These are phyloP conservation scores for Tulasnella sp. DNA, from an alignment of 768 basidiomycete genomes.

Conservation along the genomic window DNA sequence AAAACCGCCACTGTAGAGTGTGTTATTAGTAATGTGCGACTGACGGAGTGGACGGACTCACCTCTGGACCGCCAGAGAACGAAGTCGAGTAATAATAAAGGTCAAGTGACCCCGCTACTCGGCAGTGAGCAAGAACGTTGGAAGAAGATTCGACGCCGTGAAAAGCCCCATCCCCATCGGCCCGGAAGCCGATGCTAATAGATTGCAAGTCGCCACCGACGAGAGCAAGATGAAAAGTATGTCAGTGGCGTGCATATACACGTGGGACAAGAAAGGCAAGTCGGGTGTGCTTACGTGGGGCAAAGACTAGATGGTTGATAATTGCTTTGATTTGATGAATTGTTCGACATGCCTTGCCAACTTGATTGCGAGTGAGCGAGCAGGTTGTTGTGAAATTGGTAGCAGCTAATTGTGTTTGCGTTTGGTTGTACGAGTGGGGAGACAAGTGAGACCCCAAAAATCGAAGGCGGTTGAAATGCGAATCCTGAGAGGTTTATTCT, in stretches of 20 bases:
- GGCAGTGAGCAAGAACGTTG: constrained; percentile 71
- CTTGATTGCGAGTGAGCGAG: constrained; percentile 37
- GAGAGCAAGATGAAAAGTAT: background rate
- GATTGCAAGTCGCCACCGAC: too few species aligned
- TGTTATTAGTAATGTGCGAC: background rate
- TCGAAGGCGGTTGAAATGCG: too few species aligned
- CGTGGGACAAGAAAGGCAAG: background rate
- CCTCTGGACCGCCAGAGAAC: constrained; percentile 88
- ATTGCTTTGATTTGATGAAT: constrained; percentile 56
- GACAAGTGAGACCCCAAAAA: too few species aligned
- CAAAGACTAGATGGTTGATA: constrained; percentile 73
- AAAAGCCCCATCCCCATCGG: constrained; percentile 95
- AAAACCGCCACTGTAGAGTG: constrained; percentile 72
- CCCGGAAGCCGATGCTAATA: constrained; percentile 68
- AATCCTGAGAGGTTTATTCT: too few species aligned
- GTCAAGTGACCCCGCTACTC: constrained; percentile 59
- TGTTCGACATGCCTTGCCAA: constrained; percentile 76
- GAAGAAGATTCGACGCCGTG: constrained; percentile 45
- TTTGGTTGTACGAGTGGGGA: background rate
- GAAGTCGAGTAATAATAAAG: constrained; percentile 88
- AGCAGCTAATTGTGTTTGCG: background rate
- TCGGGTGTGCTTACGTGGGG: constrained; percentile 58
- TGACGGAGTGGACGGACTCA: constrained; percentile 29
- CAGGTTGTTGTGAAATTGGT: background rate
- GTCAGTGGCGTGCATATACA: background rate